Conservation (phyloP, 768 basidiomycete species). For the Baorangia bicolor region DNA sequence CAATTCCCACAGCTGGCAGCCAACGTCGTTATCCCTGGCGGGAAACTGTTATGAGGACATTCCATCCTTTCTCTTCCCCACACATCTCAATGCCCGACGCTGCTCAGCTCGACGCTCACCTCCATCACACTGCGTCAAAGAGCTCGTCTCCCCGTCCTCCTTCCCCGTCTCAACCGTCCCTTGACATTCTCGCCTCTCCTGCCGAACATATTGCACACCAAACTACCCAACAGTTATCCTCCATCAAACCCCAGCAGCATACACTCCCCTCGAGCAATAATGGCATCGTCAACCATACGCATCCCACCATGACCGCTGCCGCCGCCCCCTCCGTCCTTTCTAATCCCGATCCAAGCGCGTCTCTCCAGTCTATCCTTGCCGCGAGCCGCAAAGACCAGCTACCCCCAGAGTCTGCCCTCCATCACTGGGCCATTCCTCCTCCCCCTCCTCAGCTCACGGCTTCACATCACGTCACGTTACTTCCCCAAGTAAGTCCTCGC, state of each 20-base stretch:
- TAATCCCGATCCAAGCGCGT: constrained; percentile 40
- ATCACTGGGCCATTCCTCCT: constrained; percentile 39
- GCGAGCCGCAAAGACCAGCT: constrained; percentile 34
- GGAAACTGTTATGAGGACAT: constrained; percentile 46
- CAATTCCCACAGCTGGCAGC: constrained; percentile 47
- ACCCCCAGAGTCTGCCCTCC: constrained; percentile 29
- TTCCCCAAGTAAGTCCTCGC: constrained; percentile 40
- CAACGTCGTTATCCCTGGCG: constrained; percentile 38
- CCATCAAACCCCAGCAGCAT: constrained; percentile 23
- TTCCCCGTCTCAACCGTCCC: constrained; percentile 40
- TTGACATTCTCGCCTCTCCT: constrained; percentile 35
- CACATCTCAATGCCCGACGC: constrained; percentile 43
- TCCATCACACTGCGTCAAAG: constrained; percentile 31
- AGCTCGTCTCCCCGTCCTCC: constrained; percentile 50
- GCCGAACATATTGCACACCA: constrained; percentile 33
- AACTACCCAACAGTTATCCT: constrained; percentile 33
- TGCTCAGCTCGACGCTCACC: constrained; percentile 33
- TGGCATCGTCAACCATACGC: constrained; percentile 29
- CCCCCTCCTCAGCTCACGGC: constrained; percentile 31
- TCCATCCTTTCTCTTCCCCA: constrained; percentile 43
- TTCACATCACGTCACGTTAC: constrained; percentile 28
- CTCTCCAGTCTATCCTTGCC: constrained; percentile 40
- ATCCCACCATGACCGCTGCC: constrained; percentile 29
- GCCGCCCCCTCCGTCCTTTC: constrained; percentile 35
- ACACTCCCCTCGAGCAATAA: constrained; percentile 24